Evolutionary conservation across 2,329 filamentous ascomycete genomes (phyloP), one percentile per base, ranked within the genome.

Genomic region (Penicillium sp.): DNA sequence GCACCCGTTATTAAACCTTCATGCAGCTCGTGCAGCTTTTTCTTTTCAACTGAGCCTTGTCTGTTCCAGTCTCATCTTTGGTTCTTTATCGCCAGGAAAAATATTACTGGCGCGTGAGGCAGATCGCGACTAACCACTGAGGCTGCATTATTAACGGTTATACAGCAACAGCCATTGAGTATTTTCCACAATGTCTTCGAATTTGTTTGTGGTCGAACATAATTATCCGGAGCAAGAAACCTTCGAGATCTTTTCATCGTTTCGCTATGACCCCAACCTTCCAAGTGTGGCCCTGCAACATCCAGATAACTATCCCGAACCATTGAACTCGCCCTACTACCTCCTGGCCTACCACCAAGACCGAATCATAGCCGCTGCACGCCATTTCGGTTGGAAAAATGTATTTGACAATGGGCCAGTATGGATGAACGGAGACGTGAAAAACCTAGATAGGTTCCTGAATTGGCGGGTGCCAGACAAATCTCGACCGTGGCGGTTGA

Each of bases 281-380:
- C 67, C 76, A 7, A 60, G 73, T 7, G 62, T 64, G 7, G 49
- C 63, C 35, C 58, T 59, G 22, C 68, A 65, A 52, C 67, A 61
- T 43, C 56, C 64, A 66, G 65, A 69, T 23, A 62, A 58, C 54
- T 72, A 79, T 33, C 73, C 77, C 9, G 55, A 64, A 56, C 72
- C 73, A 52, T 64, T 67, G 31, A 70, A 69, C 6, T 89, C 85
- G 8, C 83, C 87, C 0, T 86, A 90, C 63, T 95, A 95, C 72
- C 90, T 95, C 81, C 82, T 94, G 15, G 80, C 85, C 55, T 87
- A 87, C 63, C 92, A 96, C 71, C 84, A 85, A 44, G 88, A 92
- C 69, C 87, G 92, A 51, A 82, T 96, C 69, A 78, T 91, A n/a
- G 81, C 78, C 65, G 78, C 81, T 42, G 79, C 81, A 23, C 67